Evolutionary conservation across 1,284 basidiomycete genomes (phyloP).

Genomic region (Austropuccinia psidii): DNA sequence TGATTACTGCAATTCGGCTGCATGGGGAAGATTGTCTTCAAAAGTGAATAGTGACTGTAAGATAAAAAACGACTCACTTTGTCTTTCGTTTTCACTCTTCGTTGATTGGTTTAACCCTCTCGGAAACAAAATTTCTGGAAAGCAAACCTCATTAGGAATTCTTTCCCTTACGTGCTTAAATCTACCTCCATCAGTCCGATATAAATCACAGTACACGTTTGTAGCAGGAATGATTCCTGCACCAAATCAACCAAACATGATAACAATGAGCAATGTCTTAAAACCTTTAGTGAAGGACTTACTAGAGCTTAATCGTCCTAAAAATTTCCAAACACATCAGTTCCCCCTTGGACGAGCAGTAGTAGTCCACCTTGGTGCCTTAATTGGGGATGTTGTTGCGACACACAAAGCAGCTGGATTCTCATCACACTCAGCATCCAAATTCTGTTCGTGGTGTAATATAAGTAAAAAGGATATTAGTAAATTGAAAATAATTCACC

Average conservation of each 20-base stretch:
- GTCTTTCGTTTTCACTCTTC: conserved; percentile 3
- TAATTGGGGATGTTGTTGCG: conserved; percentile 13
- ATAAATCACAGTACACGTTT: conserved; percentile 3
- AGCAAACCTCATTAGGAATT: neutral
- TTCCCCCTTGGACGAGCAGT: neutral
- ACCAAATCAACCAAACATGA: conserved; percentile 1
- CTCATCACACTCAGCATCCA: neutral
- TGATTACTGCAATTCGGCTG: neutral
- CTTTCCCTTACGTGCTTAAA: neutral
- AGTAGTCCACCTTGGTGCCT: neutral
- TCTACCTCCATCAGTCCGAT: neutral
- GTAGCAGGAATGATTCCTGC: neutral
- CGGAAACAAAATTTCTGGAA: neutral
- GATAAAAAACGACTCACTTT: neutral
- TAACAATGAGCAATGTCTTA: neutral
- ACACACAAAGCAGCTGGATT: conserved; percentile 25
- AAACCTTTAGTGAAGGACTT: neutral
- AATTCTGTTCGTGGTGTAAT: conserved; percentile 9
- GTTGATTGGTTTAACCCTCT: conserved; percentile 18
- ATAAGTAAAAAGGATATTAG: neutral
- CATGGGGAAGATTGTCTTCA: neutral
- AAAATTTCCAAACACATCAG: neutral
- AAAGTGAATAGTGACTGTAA: neutral
- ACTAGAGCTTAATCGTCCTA: neutral
- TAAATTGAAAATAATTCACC: neutral